These are phyloP conservation scores for Eutrema yunnanense DNA, from an alignment of 345 rosid genomes.

Conservation along the genomic window DNA sequence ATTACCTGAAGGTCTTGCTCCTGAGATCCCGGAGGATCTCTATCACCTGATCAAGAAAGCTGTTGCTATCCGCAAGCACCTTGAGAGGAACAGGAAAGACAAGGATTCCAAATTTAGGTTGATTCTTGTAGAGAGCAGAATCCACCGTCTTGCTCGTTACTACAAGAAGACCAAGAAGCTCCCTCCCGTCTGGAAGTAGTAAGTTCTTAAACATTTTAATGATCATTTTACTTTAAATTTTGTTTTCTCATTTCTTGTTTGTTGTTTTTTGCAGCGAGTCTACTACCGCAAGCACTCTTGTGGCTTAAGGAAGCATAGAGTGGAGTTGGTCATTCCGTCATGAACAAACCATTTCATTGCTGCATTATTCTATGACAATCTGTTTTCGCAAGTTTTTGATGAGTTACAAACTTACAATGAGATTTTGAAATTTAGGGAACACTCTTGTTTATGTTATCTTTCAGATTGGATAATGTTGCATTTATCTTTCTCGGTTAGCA, in stretches of 20 bases:
- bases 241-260: neutral
- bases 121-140: constrained; percentile 93
- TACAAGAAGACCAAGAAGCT: constrained; percentile 97
- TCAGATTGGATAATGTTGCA: neutral
- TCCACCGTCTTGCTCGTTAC: constrained; percentile 88
- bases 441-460: neutral
- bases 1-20: constrained; percentile 57
- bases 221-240: neutral
- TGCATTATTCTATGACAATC: neutral
- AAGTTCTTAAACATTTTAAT: constrained; percentile 3
- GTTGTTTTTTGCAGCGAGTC: constrained; percentile 43
- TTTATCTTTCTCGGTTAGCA: too few relatives aligned
- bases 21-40: constrained; percentile 88
- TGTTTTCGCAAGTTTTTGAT: constrained; percentile 11
- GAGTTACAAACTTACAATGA: constrained; percentile 1
- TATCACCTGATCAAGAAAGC: constrained; percentile 93
- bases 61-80: constrained; percentile 85
- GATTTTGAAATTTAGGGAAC: constrained; percentile 2
- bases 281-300: constrained; percentile 63
- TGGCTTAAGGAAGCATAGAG: constrained; percentile 34
- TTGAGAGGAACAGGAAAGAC: constrained; percentile 96
- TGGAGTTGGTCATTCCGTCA: neutral
- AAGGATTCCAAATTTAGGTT: constrained; percentile 87
- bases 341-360: neutral
- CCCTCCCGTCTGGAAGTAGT: constrained; percentile 94